phyloP scores from a whole-genome alignment of 2,329 filamentous ascomycete genomes.

The Ceratocystis colombiana region DNA sequence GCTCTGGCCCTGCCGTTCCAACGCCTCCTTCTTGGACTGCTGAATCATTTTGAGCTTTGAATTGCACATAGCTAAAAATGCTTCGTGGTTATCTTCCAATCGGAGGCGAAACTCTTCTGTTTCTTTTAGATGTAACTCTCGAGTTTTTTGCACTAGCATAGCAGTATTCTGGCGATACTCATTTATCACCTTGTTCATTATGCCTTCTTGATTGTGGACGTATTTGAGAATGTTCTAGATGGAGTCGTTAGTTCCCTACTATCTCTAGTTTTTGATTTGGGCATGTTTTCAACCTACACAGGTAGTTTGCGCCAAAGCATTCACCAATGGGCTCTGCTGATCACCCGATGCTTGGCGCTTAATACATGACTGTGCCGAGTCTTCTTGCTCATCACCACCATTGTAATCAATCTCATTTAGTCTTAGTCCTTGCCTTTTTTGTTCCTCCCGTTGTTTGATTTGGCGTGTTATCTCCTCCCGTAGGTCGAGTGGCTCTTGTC shows the following conservation, averaged over 20 bases:
- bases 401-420: not conserved
- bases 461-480: conserved; percentile 14
- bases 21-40: not conserved
- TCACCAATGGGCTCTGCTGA: not conserved
- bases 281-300: conserved; percentile 17
- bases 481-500: conserved; percentile 1
- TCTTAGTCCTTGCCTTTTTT: not conserved
- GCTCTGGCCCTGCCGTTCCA: not conserved
- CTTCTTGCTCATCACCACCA: not conserved
- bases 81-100: conserved; percentile 17
- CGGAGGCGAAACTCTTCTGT: not conserved
- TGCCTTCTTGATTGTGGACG: conserved; percentile 16
- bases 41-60: conserved; percentile 14
- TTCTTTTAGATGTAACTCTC: conserved; percentile 17
- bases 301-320: conserved; percentile 18
- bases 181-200: conserved; percentile 16
- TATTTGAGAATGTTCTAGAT: conserved; percentile 20
- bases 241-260: not conserved
- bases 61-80: conserved; percentile 19
- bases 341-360: not conserved
- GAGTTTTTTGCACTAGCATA: conserved; percentile 15
- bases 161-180: conserved; percentile 17
- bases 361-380: not conserved
- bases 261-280: not conserved
- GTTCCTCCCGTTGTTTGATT: conserved; percentile 18